Base-by-base conservation (phyloP, 2,329 filamentous ascomycete genomes). In the Macrophomina phaseolina region DNA sequence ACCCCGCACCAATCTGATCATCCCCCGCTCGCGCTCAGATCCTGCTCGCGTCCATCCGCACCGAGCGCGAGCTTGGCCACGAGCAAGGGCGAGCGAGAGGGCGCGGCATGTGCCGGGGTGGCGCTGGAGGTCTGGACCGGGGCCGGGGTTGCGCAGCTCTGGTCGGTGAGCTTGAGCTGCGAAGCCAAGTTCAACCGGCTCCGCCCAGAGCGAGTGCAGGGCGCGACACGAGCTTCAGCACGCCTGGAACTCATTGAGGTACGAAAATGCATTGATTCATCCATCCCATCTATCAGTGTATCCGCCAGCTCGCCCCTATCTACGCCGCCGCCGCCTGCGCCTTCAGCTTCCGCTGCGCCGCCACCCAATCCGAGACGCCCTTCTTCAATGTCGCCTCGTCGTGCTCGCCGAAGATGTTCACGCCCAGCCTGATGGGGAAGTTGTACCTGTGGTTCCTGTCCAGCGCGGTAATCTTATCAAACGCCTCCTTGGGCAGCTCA, bases 351-450 rank as follows among this genome's bases (percentile, higher is more conserved):
- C 73, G 74, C 64, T 78, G 77, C 45, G 73, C 72, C 16, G 70
- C 74, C 63, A 76, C 74, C 76, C 76, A 79, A 36, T 78, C 77
- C 67, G 74, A 69, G 6, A 78, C 74, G 14, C 73, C 74, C 68
- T 77, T 76, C 62, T 70, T 69, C 66, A 67, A 36, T 5, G 64
- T 66, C 36, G 11, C 62, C 38, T 60, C 66, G 28, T 65, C 53
- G 32, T 60, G 56, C 62, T 67, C 52, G 18, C 66, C 64, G 18
- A 64, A 60, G 18, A 66, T 67, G 23, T 68, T 45, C 12, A 68
- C 63, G 11, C 63, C 63, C 49, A 66, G 34, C 55, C 67, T 62
- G n/a, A 66, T 60, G 5, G 67, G 67, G 45, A 68, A 66, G 66
- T 77, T 77, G 67, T 76, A 77, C 64, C 74, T 69, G 16, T 76